Percentiles rank a stretch among this genome's conserved stretches.
Evolutionary conservation across 768 basidiomycete species (phyloP).

Genomic region (Macrolepiota fuliginosa): DNA sequence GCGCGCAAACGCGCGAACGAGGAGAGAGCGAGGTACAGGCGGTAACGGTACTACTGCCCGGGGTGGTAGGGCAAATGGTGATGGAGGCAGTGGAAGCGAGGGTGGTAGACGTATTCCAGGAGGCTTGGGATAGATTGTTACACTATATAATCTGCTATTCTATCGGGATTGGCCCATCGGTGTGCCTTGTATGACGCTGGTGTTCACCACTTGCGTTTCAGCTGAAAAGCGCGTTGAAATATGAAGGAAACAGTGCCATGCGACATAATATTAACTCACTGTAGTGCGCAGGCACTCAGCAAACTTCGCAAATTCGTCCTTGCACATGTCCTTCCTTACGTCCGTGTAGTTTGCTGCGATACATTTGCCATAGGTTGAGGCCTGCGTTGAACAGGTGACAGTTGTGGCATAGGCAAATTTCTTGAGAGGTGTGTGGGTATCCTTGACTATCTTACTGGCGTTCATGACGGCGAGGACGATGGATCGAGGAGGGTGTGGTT

Average conservation of each 20-base stretch:
- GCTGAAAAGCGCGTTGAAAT: conserved; percentile 19
- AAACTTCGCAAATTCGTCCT: conserved; percentile 81
- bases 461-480: conserved; percentile 20
- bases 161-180: not conserved
- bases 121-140: conserved; percentile 15
- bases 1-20: conserved; percentile 31
- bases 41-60: conserved; percentile 7
- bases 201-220: conserved; percentile 32
- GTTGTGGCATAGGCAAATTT: conserved; percentile 70
- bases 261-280: conserved; percentile 42
- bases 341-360: conserved; percentile 82
- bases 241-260: not conserved
- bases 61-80: conserved; percentile 1
- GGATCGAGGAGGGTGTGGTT: not conserved
- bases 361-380: conserved; percentile 84
- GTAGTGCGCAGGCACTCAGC: conserved; percentile 76
- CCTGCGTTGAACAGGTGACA: conserved; percentile 68
- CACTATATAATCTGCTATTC: conserved; percentile 11
- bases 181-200: no score
- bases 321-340: conserved; percentile 80
- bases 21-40: conserved; percentile 14
- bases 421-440: conserved; percentile 33
- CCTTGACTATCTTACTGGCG: conserved; percentile 20
- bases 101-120: conserved; percentile 31
- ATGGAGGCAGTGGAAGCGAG: conserved; percentile 2